Evolutionary conservation across 148 eudicot species (phyloP), one percentile per base, ranked within the genome.

Genomic region (Polygonum maritimum): DNA sequence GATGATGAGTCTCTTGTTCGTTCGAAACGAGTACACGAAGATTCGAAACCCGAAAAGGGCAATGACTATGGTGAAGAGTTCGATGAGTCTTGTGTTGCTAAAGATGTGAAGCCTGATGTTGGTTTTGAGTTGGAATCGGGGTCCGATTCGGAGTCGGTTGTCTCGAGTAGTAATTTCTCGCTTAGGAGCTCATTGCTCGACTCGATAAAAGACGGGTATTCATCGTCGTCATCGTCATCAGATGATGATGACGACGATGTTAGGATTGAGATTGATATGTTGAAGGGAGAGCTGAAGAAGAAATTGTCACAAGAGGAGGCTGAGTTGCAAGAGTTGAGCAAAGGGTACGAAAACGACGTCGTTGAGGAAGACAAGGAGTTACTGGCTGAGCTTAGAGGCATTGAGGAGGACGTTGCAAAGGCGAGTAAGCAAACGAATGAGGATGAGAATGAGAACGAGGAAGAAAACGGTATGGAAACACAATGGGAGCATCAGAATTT

Each of bases 401-500:
- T 87, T 51, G 87, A 88, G 73, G 82, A 85, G 40, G 77, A 78
- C 21, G 78, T 41, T 73, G 57, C n/a, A 57, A 22, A 45, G 73
- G 78, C 31, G 31, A 26, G 21, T 18, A 74, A 55, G 47, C 54
- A 18, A 31, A 18, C 15, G 1, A 57, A 22, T 22, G 49, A 38
- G 47, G 55, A 48, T 48, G 7, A 81, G 55, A 86, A 52, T 51
- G 75, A 79, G 15, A 79, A 58, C 7, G 49, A 21, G 38, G 75
- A 72, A 54, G 89, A 84, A 8, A 77, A 69, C 22, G 79, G 48
- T 19, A 39, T 91, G 75, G 98, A 94, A 80, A 74, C 86, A 22
- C 73, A 88, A 33, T 92, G 99, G 99, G 99, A 96, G 82, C 99
- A 96, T 80, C 99, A 96, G 78, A 91, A 96, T 40, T 76, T 96